Conservation (phyloP, 2,329 filamentous ascomycete genomes). For the Stachybotrys echinatus region DNA sequence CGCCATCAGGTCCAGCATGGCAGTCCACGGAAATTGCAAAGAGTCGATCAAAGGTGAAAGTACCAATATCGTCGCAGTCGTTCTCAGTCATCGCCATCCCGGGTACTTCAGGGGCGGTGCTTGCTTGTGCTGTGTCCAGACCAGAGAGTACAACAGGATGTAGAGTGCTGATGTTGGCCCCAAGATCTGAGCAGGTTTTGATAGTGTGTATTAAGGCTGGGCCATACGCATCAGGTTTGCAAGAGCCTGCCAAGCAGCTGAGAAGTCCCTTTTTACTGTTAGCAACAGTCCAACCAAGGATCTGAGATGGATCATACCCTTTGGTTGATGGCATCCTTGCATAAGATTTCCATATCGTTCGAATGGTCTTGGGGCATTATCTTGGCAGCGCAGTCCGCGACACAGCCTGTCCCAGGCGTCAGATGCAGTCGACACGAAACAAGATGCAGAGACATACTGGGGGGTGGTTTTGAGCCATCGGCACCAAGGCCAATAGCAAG, state of each 20-base stretch:
- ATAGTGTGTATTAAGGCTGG: slow-evolving; percentile 20
- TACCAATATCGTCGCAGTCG: slow-evolving; percentile 3
- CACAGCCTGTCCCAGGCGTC: slow-evolving; percentile 9
- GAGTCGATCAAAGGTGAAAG: slow-evolving; percentile 11
- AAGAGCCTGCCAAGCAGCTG: slow-evolving; percentile 22
- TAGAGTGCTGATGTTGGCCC: slow-evolving; percentile 19
- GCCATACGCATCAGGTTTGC: slow-evolving; percentile 20
- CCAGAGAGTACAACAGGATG: slow-evolving; percentile 22
- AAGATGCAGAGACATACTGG: slow-evolving; percentile 4
- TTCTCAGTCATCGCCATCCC: slow-evolving; percentile 3
- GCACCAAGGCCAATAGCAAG: slow-evolving; percentile 9
- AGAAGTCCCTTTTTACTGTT: slow-evolving; percentile 18
- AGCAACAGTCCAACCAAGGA: neutral
- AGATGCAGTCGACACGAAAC: no score
- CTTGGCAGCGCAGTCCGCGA: slow-evolving; percentile 10
- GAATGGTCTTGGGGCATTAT: slow-evolving; percentile 7
- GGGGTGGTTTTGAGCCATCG: slow-evolving; percentile 3
- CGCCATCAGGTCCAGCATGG: slow-evolving; percentile 23
- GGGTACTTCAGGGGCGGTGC: slow-evolving; percentile 2
- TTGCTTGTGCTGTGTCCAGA: slow-evolving; percentile 5
- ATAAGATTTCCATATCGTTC: slow-evolving; percentile 5
- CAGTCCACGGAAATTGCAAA: slow-evolving; percentile 21
- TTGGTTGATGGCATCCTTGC: slow-evolving; percentile 14
- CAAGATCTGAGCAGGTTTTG: slow-evolving; percentile 18
- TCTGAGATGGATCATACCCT: slow-evolving; percentile 10